Percentiles rank a stretch among this genome's conserved stretches.
phyloP scores from a whole-genome alignment of 1,139 yeast genomes.

The Magnusiomyces paraingens region DNA sequence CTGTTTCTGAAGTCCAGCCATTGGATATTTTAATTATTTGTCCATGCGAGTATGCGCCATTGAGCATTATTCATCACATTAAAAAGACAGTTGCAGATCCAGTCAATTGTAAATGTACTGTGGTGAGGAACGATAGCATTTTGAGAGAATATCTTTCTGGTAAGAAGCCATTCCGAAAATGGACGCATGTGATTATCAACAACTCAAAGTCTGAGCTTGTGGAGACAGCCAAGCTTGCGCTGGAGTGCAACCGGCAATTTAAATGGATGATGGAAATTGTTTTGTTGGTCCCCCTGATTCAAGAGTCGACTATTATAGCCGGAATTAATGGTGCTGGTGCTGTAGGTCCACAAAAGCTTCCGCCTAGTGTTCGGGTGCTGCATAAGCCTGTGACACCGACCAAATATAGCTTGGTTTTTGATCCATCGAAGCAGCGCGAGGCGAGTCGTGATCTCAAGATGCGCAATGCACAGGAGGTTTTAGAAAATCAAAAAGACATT shows the following conservation, averaged over 20 bases:
- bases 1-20: constrained; percentile 7
- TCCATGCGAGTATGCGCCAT: constrained; percentile 28
- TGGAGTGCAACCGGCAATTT: not conserved
- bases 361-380: constrained; percentile 21
- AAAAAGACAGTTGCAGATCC: constrained; percentile 29
- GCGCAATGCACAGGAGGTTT: constrained; percentile 25
- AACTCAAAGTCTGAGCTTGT: constrained; percentile 24
- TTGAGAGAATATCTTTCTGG: constrained; percentile 8
- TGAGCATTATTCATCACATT: constrained; percentile 31
- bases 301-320: constrained; percentile 24
- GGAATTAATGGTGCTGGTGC: constrained; percentile 8
- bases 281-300: constrained; percentile 30
- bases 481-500: constrained; percentile 23
- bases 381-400: constrained; percentile 29
- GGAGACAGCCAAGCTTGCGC: constrained; percentile 11
- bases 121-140: constrained; percentile 16
- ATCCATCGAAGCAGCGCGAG: constrained; percentile 24
- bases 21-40: constrained; percentile 28
- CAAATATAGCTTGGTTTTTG: constrained; percentile 28
- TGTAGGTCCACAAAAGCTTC: constrained; percentile 10
- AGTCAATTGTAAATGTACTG: constrained; percentile 21
- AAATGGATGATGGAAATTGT: constrained; percentile 23
- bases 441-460: constrained; percentile 27
- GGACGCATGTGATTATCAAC: constrained; percentile 33
- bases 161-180: constrained; percentile 10